Evolutionary conservation across 768 basidiomycete genomes (phyloP), one percentile per base, ranked within the genome.

Genomic region (Trametes cinnabarina): DNA sequence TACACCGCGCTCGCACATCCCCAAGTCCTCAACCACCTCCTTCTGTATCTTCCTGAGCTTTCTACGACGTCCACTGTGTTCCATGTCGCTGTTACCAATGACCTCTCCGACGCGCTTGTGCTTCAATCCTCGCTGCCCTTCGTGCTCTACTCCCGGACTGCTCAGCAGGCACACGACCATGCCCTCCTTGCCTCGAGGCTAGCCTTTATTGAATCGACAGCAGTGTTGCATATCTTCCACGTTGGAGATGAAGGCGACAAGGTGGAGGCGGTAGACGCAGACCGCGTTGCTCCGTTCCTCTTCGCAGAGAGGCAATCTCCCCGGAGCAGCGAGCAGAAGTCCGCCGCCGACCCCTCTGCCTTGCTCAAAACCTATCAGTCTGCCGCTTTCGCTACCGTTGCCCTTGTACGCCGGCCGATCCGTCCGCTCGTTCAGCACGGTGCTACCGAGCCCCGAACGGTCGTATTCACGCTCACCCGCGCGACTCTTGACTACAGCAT

Each of bases 141-240:
- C 73, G 87, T 94, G 68, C 65, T 98, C 48, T 78, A 95, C 66
- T 95, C 93, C 6, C 79, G 82, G 34, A 84, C 82, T 1, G 70
- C 84, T 3, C 89, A 93, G 69, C 82, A 94, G 67, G 92, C 94
- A 3, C 90, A 96, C 65, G 92, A 95, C 68, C 87, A 98, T 71
- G 90, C 93, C 22, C 75, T 98, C 34, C 81, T 98, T 17, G 92
- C 93, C 14, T 86, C 91, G 49, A 83, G 87, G 41, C 74, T 98
- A 48, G 92, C 96, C 0, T 79, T 80, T 35, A 71, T 79, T 7
- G 84, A 89, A 65, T 77, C 77, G 54, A 88, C 83, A 64, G 86
- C 87, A 5, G 91, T 96, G n/a, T 77, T 97, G 23, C 96, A 98
- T 69, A 85, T 82, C 14, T 97, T 94, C 72, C 85, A 88, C 65